Evolutionary conservation across 192 early-diverging fungal species (phyloP).

Genomic region (Coemansia sp.): DNA sequence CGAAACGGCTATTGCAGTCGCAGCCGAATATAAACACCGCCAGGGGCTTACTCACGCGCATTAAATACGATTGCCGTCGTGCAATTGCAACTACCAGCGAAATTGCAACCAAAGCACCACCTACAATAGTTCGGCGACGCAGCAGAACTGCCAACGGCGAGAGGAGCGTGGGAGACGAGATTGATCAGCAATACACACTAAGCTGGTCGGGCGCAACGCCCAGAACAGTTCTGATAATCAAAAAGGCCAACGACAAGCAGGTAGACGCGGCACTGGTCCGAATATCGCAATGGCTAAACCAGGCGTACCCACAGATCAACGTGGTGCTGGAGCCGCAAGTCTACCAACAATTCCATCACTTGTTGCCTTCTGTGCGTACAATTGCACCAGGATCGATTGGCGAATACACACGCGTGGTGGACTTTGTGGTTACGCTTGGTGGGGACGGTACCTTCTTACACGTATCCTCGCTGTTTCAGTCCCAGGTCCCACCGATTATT

Average conservation of each 20-base stretch:
- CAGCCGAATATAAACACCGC: no score
- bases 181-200: slow-evolving; percentile 34
- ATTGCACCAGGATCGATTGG: slow-evolving; percentile 31
- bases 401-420: slow-evolving; percentile 71
- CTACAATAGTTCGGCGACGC: slow-evolving; percentile 16
- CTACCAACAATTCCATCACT: slow-evolving; percentile 54
- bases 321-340: slow-evolving; percentile 70
- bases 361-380: slow-evolving; percentile 26
- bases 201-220: slow-evolving; percentile 53
- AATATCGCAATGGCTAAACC: slow-evolving; percentile 69
- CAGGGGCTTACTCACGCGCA: no score
- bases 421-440: slow-evolving; percentile 89
- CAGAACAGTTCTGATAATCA: slow-evolving; percentile 72
- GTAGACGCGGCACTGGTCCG: slow-evolving; percentile 68
- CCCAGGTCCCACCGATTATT: slow-evolving; percentile 78
- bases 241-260: slow-evolving; percentile 70
- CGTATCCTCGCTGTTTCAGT: slow-evolving; percentile 74
- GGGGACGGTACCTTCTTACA: slow-evolving; percentile 93
- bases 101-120: slow-evolving; percentile 33
- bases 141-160: background rate
- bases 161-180: slow-evolving; percentile 12
- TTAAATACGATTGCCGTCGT: background rate
- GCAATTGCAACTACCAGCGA: slow-evolving; percentile 25
- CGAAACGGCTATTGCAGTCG: no score
- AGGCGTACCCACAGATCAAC: slow-evolving; percentile 64